Percentiles rank a stretch among this genome's conserved stretches.
These are phyloP conservation scores for Acanthamoeba quina DNA, from an alignment of 208 protist genomes.

Conservation along the genomic window DNA sequence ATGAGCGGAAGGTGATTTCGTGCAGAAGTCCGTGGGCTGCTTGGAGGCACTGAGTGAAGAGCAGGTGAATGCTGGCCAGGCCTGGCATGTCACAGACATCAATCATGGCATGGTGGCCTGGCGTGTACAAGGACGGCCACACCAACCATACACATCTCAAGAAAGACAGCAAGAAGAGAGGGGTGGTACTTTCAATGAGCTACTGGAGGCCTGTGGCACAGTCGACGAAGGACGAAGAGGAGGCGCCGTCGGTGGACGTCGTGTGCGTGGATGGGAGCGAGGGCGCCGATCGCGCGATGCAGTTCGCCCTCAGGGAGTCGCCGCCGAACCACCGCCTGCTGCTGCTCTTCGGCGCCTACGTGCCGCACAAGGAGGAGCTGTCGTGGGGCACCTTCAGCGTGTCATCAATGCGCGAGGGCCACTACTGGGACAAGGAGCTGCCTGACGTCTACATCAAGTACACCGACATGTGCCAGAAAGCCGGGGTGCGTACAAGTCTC, in stretches of 20 bases:
- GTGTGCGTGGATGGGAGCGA: conserved; percentile 63
- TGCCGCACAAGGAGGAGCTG: conserved; percentile 41
- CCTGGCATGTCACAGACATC: no score
- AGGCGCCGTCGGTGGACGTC: not conserved
- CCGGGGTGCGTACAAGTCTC: not conserved
- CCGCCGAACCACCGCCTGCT: conserved; percentile 5
- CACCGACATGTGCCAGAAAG: conserved; percentile 19
- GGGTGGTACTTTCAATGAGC: not conserved
- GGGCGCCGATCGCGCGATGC: conserved; percentile 47
- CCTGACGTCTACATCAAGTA: conserved; percentile 51
- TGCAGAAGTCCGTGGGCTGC: no score
- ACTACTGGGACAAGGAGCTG: conserved; percentile 65
- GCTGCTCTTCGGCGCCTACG: conserved; percentile 6
- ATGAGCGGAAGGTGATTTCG: not conserved
- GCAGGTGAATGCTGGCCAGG: no score
- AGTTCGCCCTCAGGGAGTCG: not conserved
- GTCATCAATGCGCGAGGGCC: not conserved
- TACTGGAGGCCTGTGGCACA: not conserved
- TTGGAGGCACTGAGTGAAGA: no score
- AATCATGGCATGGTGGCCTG: no score
- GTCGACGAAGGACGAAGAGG: not conserved
- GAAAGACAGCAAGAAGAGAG: not conserved
- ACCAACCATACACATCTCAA: no score
- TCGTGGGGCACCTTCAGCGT: conserved; percentile 5
- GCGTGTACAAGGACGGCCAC: no score